These are phyloP conservation scores for Drosera spatulata DNA, from an alignment of 179 eudicot species.

Conservation along the genomic window DNA sequence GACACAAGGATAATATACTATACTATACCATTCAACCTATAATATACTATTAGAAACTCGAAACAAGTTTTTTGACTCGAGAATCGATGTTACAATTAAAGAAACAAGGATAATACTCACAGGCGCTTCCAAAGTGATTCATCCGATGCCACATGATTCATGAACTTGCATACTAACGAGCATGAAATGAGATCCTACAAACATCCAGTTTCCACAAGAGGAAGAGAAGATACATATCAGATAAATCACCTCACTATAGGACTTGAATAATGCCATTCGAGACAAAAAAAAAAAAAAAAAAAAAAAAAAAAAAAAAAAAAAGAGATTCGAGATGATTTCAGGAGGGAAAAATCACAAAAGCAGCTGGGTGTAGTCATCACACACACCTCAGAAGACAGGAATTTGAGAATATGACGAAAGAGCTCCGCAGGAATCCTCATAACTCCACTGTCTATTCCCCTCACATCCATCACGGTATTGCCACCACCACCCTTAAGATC, in stretches of 20 bases:
- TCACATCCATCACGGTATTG: slow-evolving; percentile 10
- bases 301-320: not conserved
- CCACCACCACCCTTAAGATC: not conserved
- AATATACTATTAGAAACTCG: too few relatives aligned
- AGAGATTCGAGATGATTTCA: not conserved
- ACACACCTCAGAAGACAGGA: slow-evolving; percentile 82
- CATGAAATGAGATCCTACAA: slow-evolving; percentile 87
- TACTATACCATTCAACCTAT: too few relatives aligned
- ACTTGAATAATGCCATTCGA: not conserved
- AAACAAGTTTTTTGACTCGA: too few relatives aligned
- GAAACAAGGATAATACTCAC: slow-evolving; percentile 34
- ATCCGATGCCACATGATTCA: slow-evolving; percentile 59
- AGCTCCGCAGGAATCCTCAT: slow-evolving; percentile 84
- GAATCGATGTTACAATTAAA: not conserved
- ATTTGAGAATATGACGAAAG: slow-evolving; percentile 73
- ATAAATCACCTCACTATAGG: not conserved
- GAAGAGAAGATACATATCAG: not conserved
- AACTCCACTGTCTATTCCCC: slow-evolving; percentile 50
- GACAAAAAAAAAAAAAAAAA: not conserved
- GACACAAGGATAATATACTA: too few relatives aligned
- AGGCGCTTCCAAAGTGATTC: slow-evolving; percentile 91
- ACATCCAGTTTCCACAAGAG: not conserved
- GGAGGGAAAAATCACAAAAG: not conserved
- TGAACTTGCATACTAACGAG: slow-evolving; percentile 72
- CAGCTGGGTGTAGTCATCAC: not conserved